Evolutionary conservation across 2,329 filamentous ascomycete genomes (phyloP), one percentile per base, ranked within the genome.

Genomic region (Tolypocladium ophioglossoides): DNA sequence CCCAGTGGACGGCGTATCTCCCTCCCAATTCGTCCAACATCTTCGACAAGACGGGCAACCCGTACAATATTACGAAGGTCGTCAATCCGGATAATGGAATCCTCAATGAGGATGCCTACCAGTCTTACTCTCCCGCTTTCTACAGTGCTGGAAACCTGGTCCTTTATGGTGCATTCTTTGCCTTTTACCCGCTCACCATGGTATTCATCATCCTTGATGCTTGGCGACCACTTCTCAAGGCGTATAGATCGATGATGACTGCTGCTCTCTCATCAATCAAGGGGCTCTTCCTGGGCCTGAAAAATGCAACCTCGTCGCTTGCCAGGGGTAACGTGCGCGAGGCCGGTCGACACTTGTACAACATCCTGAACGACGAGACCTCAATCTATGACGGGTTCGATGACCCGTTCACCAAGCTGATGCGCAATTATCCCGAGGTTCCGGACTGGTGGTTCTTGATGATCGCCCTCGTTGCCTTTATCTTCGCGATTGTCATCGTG

Each of bases 21-120:
- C 76, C 75, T 8, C 75, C 77, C 61, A 78, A 78, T 64, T 73
- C 72, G 0, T 71, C 69, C 2, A 65, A 66, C 0, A 73, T 73
- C 22, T 78, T 75, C 41, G 70, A 74, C 50, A 74, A 78, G 54
- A 69, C 70, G 4, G 73, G 68, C 2, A 68, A 62, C 0, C 58
- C 63, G 0, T 78, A 76, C 56, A 67, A 70, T 11, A 71, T 76
- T 3, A 61, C 64, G 0, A 68, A 66, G 1, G 77, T 83, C 6
- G 68, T 83, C 53, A 65, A 69, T 12, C 61, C 54, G 32, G 55
- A 59, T 1, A 61, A 65, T 5, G 64, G 66, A 0, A 44, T 65
- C 20, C 59, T 74, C 2, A 63, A 72, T 9, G 59, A 62, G 6
- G 63, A 62, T 7, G 67, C 63, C 18, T 76, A 75, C 48, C 61